Evolutionary conservation across 2,329 filamentous ascomycete species (phyloP), one percentile per base, ranked within the genome.

Genomic region (Fulvia fulva): DNA sequence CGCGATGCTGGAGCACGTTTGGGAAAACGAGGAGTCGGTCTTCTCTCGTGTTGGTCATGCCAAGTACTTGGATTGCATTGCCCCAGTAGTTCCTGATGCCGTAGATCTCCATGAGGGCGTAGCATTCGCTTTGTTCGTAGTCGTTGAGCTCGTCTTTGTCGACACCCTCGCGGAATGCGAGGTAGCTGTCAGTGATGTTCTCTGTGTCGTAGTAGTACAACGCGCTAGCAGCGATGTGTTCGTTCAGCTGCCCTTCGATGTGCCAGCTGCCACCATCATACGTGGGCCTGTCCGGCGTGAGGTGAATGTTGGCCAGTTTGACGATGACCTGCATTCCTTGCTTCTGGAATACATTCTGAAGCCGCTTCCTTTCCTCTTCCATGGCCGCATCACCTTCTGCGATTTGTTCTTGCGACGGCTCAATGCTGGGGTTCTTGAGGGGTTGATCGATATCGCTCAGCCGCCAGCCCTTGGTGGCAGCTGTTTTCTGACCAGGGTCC

Each of bases 171-270:
- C 77, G 79, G 66, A 87, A 85, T 3, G 73, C 71, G 6, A 88
- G 75, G 3, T 64, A 66, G 50, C 76, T 78, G 1, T 80, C 75
- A 0, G 80, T 80, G 52, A 87, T 79, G 68, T 89, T 89, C 0
- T 85, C 78, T 43, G 69, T 74, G 59, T 86, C 81, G 63, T 83
- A 83, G 69, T 85, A 85, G 69, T 84, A 86, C 19, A 88, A 72
- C 0, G 84, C 81, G 0, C 84, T 85, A 0, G 84, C 83, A 62
- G 79, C 80, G 32, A 89, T 87, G 60, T 81, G 81, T 68, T 89
- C 86, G 63, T 88, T 88, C 72, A 74, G 64, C 22, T 60, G 62
- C 5, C 74, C 74, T 60, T 76, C 74, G 14, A 79, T 65, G 59
- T 84, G 82, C 79, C 82, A 85, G 1, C 71, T 73, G 0, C 82